Conservation (phyloP, 2,329 filamentous ascomycete genomes). For the Corniculantispora saksenae region DNA sequence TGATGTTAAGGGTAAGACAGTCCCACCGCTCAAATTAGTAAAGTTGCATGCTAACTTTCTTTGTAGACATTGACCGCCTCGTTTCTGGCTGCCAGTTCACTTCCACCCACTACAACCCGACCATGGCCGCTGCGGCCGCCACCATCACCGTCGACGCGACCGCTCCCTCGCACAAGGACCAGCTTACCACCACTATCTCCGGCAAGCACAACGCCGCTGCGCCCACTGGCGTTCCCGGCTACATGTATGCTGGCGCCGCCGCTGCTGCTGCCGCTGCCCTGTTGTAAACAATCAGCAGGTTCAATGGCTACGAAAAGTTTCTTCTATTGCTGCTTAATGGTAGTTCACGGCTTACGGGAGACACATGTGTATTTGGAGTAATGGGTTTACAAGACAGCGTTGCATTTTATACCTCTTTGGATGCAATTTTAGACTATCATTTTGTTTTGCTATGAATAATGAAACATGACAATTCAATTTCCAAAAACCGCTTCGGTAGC, state of each 20-base stretch:
- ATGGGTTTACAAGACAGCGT: not conserved
- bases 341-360: not conserved
- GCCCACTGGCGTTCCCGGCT: slow-evolving; percentile 8
- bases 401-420: slow-evolving; percentile 8
- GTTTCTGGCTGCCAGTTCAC: slow-evolving; percentile 38
- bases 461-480: not conserved
- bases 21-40: too few relatives aligned
- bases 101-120: slow-evolving; percentile 31
- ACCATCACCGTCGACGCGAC: slow-evolving; percentile 34
- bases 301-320: not conserved
- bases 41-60: not conserved
- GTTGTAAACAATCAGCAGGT: not conserved
- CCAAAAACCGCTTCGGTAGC: not conserved
- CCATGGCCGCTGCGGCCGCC: slow-evolving; percentile 27
- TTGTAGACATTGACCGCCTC: slow-evolving; percentile 38
- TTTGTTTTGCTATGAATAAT: slow-evolving; percentile 9
- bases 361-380: slow-evolving; percentile 1
- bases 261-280: slow-evolving; percentile 15
- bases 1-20: slow-evolving; percentile 26
- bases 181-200: slow-evolving; percentile 38
- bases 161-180: slow-evolving; percentile 32
- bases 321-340: not conserved
- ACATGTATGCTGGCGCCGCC: slow-evolving; percentile 16
- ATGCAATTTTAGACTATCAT: not conserved
- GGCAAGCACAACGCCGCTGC: slow-evolving; percentile 20